Evolutionary conservation across 352 stramenopile species (phyloP).

Genomic region (Blastocystis sp.): DNA sequence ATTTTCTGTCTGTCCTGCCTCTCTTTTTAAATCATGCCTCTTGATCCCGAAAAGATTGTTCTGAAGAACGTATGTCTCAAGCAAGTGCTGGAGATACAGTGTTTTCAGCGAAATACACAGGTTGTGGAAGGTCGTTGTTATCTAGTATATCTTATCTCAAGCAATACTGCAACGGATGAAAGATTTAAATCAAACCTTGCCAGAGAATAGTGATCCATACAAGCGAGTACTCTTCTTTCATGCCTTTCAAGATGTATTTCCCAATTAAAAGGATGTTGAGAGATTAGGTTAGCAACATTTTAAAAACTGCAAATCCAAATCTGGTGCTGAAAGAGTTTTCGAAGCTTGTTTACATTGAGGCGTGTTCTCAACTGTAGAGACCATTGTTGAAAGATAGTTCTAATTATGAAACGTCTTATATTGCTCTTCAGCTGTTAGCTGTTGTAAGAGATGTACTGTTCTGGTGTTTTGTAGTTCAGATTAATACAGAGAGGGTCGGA

Average conservation of each 20-base stretch:
- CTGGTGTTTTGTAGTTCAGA: background rate
- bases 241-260: background rate
- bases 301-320: background rate
- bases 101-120: background rate
- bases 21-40: background rate
- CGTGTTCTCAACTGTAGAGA: background rate
- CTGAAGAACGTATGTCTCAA: constrained; percentile 52
- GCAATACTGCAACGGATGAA: background rate
- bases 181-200: background rate
- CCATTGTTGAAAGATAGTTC: background rate
- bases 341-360: background rate
- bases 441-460: background rate
- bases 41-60: background rate
- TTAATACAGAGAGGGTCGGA: background rate
- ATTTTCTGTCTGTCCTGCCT: background rate
- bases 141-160: background rate
- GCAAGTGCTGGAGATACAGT: constrained; percentile 10
- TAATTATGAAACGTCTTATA: background rate
- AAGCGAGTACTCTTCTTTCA: constrained; percentile 27
- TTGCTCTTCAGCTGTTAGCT: background rate
- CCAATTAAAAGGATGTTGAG: background rate
- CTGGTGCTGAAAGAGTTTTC: background rate
- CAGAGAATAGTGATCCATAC: background rate
- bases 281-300: constrained; percentile 5
- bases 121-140: background rate